Evolutionary conservation across 192 early-diverging fungal species (phyloP).

Genomic region (Haplosporangium gracile): DNA sequence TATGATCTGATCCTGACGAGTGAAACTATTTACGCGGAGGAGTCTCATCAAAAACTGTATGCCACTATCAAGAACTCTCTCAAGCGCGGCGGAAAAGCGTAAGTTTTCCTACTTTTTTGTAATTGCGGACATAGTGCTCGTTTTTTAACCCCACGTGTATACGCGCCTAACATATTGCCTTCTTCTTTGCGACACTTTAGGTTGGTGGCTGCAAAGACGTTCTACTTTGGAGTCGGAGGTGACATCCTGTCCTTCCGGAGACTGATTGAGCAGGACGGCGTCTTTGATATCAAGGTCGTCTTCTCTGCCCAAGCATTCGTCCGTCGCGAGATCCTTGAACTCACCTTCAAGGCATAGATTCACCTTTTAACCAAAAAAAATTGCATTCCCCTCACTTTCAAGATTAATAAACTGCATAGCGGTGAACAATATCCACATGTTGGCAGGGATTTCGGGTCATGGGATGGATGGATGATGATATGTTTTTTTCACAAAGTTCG

Average conservation of each 20-base stretch:
- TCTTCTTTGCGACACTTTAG: slow-evolving; percentile 40
- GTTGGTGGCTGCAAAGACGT: slow-evolving; percentile 90
- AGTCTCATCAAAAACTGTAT: slow-evolving; percentile 73
- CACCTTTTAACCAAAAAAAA: background rate
- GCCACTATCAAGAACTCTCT: slow-evolving; percentile 71
- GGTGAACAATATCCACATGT: background rate
- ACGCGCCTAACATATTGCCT: background rate
- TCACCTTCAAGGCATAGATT: slow-evolving; percentile 57
- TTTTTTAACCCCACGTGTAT: background rate
- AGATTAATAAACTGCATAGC: background rate
- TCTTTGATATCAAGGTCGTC: slow-evolving; percentile 70
- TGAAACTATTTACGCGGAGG: slow-evolving; percentile 82
- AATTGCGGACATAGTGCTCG: background rate
- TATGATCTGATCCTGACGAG: slow-evolving; percentile 83
- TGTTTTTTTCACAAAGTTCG: no score
- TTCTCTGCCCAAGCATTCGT: slow-evolving; percentile 73
- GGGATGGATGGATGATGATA: no score
- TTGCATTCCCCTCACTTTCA: background rate
- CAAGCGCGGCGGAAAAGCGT: slow-evolving; percentile 61
- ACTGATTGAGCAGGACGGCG: slow-evolving; percentile 67
- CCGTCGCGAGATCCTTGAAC: slow-evolving; percentile 78
- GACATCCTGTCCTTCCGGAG: slow-evolving; percentile 81
- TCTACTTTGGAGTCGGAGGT: slow-evolving; percentile 96
- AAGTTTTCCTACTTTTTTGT: slow-evolving; percentile 31
- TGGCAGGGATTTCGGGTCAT: no score